phyloP scores from a whole-genome alignment of 345 rosid species.

The Dipteronia sinensis region DNA sequence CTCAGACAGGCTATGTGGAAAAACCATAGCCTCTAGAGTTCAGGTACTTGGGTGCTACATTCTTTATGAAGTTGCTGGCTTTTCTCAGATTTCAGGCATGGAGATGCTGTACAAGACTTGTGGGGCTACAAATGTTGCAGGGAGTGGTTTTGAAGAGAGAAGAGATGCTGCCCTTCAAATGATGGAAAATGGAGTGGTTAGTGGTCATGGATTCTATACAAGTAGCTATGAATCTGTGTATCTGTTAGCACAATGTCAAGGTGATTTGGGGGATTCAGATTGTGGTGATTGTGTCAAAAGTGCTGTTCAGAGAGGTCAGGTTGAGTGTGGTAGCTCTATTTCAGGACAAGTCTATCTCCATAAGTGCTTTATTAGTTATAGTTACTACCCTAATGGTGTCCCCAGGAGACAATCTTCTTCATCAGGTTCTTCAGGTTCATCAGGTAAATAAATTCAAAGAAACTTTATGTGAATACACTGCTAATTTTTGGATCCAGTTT shows the following conservation, averaged over 20 bases:
- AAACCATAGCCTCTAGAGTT: slow-evolving; percentile 73
- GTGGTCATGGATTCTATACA: slow-evolving; percentile 72
- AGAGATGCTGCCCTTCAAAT: slow-evolving; percentile 78
- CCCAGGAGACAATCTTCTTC: slow-evolving; percentile 54
- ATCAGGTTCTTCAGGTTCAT: slow-evolving; percentile 45
- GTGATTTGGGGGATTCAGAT: slow-evolving; percentile 92
- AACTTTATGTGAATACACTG: neutral
- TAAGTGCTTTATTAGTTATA: slow-evolving; percentile 85
- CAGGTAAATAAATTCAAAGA: slow-evolving; percentile 38
- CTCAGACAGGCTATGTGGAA: slow-evolving; percentile 72
- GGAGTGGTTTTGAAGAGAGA: slow-evolving; percentile 82
- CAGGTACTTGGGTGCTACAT: slow-evolving; percentile 91
- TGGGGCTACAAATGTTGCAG: slow-evolving; percentile 61
- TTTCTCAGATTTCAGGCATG: slow-evolving; percentile 86
- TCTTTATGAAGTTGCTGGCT: slow-evolving; percentile 80
- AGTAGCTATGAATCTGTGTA: slow-evolving; percentile 67
- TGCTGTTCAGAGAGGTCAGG: slow-evolving; percentile 86
- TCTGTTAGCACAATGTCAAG: slow-evolving; percentile 91
- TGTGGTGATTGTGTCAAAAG: slow-evolving; percentile 76
- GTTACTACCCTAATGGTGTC: slow-evolving; percentile 81
- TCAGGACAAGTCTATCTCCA: slow-evolving; percentile 89
- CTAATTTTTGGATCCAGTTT: slow-evolving; percentile 3
- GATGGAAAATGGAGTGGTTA: slow-evolving; percentile 69
- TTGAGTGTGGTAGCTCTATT: slow-evolving; percentile 82
- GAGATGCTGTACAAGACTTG: slow-evolving; percentile 86